Evolutionary conservation across 83 land plant genomes (phyloP).

Genomic region (Picea engelmannii): DNA sequence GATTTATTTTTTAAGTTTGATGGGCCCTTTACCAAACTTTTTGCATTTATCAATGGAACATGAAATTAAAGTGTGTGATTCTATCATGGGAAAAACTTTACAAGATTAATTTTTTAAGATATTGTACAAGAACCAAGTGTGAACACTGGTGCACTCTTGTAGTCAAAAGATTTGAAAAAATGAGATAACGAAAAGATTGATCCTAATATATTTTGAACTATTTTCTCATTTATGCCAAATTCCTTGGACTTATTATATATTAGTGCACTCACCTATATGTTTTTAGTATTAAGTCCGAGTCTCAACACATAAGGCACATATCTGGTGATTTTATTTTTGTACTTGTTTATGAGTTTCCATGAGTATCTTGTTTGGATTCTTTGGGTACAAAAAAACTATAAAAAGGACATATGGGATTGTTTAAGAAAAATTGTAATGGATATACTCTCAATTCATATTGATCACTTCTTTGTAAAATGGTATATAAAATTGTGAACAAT

Average conservation of each 20-base stretch:
- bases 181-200: background rate
- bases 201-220: background rate
- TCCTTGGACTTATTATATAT: background rate
- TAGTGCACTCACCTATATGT: background rate
- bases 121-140: background rate
- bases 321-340: too few relatives aligned
- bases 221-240: background rate
- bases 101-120: background rate
- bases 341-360: too few relatives aligned
- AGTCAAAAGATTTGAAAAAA: background rate
- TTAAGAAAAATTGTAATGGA: too few relatives aligned
- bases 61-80: background rate
- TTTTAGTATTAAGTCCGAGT: background rate
- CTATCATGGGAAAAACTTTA: background rate
- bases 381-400: too few relatives aligned
- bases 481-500: too few relatives aligned
- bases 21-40: background rate
- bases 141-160: background rate
- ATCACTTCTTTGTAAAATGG: too few relatives aligned
- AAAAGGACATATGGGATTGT: too few relatives aligned
- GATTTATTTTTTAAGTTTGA: background rate
- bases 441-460: too few relatives aligned
- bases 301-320: too few relatives aligned
- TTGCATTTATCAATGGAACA: background rate
- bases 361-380: too few relatives aligned